A percentile compares a stretch with the other conserved stretches of the same genome.
Conservation (phyloP, 176 grass and related monocot genomes). For the Bothriochloa decipiens region DNA sequence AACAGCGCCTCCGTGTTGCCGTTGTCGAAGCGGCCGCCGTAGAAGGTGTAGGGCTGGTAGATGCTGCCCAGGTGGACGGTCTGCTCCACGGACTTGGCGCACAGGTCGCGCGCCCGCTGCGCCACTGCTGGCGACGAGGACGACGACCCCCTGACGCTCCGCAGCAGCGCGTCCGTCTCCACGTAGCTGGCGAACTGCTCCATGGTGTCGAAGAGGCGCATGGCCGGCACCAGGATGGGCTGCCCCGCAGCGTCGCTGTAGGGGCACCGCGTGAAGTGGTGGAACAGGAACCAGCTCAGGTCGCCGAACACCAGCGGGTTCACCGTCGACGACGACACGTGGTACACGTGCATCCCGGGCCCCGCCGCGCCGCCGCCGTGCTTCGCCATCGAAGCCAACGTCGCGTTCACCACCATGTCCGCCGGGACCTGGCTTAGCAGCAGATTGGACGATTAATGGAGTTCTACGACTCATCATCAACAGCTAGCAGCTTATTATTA, state of each 20-base stretch:
- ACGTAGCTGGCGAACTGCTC: constrained; percentile 77
- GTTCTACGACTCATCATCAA: not conserved
- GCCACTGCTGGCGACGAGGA: constrained; percentile 23
- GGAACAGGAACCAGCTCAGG: constrained; percentile 63
- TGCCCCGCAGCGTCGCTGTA: constrained; percentile 63
- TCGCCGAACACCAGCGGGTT: constrained; percentile 86
- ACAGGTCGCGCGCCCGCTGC: constrained; percentile 53
- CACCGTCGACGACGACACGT: constrained; percentile 77
- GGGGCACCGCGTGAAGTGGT: constrained; percentile 70
- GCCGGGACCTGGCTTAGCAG: constrained; percentile 63
- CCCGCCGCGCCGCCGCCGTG: constrained; percentile 37
- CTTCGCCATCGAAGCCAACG: constrained; percentile 80
- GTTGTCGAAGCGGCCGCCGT: constrained; percentile 76
- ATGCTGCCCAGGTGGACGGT: constrained; percentile 77
- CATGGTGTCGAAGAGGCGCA: constrained; percentile 72
- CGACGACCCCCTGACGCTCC: constrained; percentile 11
- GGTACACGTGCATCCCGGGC: constrained; percentile 81
- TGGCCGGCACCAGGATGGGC: constrained; percentile 62
- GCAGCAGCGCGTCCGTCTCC: constrained; percentile 64
- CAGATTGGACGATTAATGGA: not conserved
- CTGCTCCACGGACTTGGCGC: constrained; percentile 76
- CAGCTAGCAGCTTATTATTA: constrained; percentile 3
- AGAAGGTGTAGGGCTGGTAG: constrained; percentile 95
- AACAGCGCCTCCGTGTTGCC: constrained; percentile 67
- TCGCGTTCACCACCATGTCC: constrained; percentile 99